phyloP scores from a whole-genome alignment of 345 rosid species.

The Luvunga scandens region DNA sequence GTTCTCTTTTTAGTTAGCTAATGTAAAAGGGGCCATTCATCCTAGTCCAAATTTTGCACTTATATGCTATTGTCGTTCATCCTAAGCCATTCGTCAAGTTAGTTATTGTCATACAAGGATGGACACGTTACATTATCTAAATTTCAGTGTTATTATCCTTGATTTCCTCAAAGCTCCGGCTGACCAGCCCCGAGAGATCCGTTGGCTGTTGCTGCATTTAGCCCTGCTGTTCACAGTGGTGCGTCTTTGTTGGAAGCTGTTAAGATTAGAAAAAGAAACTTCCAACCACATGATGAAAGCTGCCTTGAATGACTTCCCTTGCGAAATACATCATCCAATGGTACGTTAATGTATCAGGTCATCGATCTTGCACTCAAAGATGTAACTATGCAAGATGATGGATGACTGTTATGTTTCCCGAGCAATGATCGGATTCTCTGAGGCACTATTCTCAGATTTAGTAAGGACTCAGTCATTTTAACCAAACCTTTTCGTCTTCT shows the following conservation, averaged over 20 bases:
- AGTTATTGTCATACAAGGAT: too few relatives aligned
- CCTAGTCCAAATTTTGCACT: too few relatives aligned
- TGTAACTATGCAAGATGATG: constrained; percentile 29
- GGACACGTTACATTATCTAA: too few relatives aligned
- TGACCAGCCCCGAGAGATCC: too few relatives aligned
- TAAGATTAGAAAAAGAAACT: constrained; percentile 43
- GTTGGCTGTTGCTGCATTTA: constrained; percentile 41
- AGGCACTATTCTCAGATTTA: constrained; percentile 42
- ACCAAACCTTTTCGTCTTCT: neutral
- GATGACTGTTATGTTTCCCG: constrained; percentile 33
- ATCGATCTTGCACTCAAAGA: constrained; percentile 41
- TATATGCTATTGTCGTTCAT: too few relatives aligned
- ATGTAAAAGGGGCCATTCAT: too few relatives aligned
- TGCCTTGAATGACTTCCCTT: constrained; percentile 36
- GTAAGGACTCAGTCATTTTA: constrained; percentile 22
- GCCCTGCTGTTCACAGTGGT: constrained; percentile 42
- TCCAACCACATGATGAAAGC: constrained; percentile 33
- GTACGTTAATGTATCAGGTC: constrained; percentile 35
- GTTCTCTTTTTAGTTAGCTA: too few relatives aligned
- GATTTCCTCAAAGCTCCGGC: too few relatives aligned
- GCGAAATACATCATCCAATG: neutral
- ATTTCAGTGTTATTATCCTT: too few relatives aligned
- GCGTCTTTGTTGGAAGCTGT: constrained; percentile 47
- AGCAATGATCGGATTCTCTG: too few relatives aligned
- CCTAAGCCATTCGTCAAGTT: too few relatives aligned